Percentiles rank a stretch among this genome's conserved stretches.
Conservation (phyloP, 2,329 filamentous ascomycete genomes). For the Trichoderma simmonsii region DNA sequence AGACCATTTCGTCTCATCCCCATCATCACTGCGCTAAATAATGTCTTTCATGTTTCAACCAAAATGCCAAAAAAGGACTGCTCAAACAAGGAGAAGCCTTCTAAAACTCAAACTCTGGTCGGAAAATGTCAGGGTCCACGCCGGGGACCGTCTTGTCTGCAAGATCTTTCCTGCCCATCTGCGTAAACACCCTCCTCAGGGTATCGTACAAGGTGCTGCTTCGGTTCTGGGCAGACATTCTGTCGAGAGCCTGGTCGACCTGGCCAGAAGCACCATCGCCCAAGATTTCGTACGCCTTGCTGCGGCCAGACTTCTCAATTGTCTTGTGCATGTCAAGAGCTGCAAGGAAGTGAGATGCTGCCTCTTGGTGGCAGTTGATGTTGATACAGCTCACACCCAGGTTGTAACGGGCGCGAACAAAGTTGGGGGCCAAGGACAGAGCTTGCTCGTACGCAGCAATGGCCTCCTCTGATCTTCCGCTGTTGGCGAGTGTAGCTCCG, state of each 20-base stretch:
- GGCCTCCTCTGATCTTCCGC: slow-evolving; percentile 87
- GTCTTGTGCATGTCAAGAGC: slow-evolving; percentile 94
- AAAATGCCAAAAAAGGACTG: not conserved
- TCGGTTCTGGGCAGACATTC: slow-evolving; percentile 90
- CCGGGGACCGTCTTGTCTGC: slow-evolving; percentile 83
- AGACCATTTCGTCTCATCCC: not conserved
- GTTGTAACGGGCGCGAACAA: slow-evolving; percentile 95
- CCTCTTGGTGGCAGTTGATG: slow-evolving; percentile 90
- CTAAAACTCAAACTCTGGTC: slow-evolving; percentile 83
- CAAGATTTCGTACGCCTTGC: slow-evolving; percentile 79
- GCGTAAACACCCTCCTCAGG: slow-evolving; percentile 86
- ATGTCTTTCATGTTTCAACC: not conserved
- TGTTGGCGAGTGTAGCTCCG: slow-evolving; percentile 93
- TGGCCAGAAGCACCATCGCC: slow-evolving; percentile 46
- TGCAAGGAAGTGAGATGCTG: slow-evolving; percentile 86
- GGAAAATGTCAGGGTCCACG: slow-evolving; percentile 87
- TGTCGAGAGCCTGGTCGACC: slow-evolving; percentile 71
- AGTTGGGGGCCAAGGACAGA: slow-evolving; percentile 86
- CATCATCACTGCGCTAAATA: slow-evolving; percentile 3
- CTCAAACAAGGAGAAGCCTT: slow-evolving; percentile 5
- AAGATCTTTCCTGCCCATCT: slow-evolving; percentile 88
- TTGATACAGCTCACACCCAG: slow-evolving; percentile 96
- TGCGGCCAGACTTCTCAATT: slow-evolving; percentile 79
- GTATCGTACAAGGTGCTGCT: slow-evolving; percentile 98
- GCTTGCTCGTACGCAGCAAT: slow-evolving; percentile 96